Evolutionary conservation across 2,329 filamentous ascomycete species (phyloP).

Genomic region (Colletotrichum sansevieriae): DNA sequence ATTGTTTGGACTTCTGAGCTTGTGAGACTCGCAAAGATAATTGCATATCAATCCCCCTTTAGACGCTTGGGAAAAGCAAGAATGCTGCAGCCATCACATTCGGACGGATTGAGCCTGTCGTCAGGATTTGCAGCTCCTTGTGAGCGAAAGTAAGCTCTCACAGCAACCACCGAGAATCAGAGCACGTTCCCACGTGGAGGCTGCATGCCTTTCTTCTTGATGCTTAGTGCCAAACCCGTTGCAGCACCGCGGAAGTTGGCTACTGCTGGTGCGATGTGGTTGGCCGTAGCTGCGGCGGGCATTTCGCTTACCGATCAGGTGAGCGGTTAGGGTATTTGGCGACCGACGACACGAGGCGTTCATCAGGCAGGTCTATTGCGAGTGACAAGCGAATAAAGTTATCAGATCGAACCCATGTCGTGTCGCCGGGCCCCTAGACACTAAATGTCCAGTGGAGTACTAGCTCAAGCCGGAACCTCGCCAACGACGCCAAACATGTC

Average conservation of each 20-base stretch:
- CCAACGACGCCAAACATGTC: slow-evolving; percentile 1
- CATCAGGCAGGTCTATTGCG: slow-evolving; percentile 10
- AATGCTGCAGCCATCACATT: not conserved
- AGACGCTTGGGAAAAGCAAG: not conserved
- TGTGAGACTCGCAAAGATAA: not conserved
- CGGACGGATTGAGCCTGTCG: too few species aligned
- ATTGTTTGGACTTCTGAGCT: slow-evolving; percentile 4
- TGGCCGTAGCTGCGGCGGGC: slow-evolving; percentile 4
- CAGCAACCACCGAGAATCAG: not conserved
- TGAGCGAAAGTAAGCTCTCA: not conserved
- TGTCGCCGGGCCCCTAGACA: slow-evolving; percentile 15
- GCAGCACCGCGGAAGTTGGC: slow-evolving; percentile 8
- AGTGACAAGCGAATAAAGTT: slow-evolving; percentile 31
- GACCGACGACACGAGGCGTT: slow-evolving; percentile 2
- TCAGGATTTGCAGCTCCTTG: not conserved
- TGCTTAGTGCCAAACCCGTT: not conserved
- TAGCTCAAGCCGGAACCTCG: slow-evolving; percentile 7
- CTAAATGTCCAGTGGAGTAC: slow-evolving; percentile 9
- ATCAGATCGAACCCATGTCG: slow-evolving; percentile 39
- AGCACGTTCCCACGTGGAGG: too few species aligned
- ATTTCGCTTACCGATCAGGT: slow-evolving; percentile 13
- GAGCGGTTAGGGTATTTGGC: slow-evolving; percentile 10
- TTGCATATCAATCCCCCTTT: not conserved
- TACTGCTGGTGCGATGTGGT: not conserved
- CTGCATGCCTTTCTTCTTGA: not conserved